Percentiles rank a stretch among this genome's conserved stretches.
Evolutionary conservation across 2,329 filamentous ascomycete species (phyloP).

Genomic region (Emmonsiellopsis sp.): DNA sequence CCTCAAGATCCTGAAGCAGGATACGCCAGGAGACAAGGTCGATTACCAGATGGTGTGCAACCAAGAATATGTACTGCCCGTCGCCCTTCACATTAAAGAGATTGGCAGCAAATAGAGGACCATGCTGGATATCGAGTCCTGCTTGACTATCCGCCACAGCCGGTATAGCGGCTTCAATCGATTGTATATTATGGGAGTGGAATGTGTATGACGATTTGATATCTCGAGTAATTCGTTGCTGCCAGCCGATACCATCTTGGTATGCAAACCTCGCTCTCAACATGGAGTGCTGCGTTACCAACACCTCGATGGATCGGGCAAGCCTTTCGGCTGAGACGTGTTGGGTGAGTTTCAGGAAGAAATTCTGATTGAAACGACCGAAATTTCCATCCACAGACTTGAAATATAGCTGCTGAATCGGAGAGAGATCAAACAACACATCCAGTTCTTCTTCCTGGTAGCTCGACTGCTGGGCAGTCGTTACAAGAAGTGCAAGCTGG

Average conservation of each 20-base stretch:
- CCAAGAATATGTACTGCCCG: slow-evolving; percentile 24
- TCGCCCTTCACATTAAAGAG: slow-evolving; percentile 29
- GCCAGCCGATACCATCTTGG: slow-evolving; percentile 12
- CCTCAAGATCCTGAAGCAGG: slow-evolving; percentile 31
- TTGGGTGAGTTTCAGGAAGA: slow-evolving; percentile 24
- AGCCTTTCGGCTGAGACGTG: slow-evolving; percentile 18
- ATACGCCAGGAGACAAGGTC: slow-evolving; percentile 35
- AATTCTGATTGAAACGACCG: slow-evolving; percentile 32
- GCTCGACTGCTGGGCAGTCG: neutral
- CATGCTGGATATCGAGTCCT: slow-evolving; percentile 26
- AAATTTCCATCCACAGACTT: slow-evolving; percentile 22
- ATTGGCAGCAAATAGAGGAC: slow-evolving; percentile 34
- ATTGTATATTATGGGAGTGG: slow-evolving; percentile 13
- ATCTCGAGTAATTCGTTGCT: slow-evolving; percentile 23
- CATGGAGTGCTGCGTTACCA: slow-evolving; percentile 30
- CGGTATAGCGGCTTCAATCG: slow-evolving; percentile 16
- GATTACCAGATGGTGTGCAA: slow-evolving; percentile 30
- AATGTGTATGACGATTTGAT: slow-evolving; percentile 22
- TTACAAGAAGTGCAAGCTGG: neutral
- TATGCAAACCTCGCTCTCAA: slow-evolving; percentile 25
- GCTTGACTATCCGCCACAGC: slow-evolving; percentile 23
- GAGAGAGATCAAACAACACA: slow-evolving; percentile 15
- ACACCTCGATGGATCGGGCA: slow-evolving; percentile 20
- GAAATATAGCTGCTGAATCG: slow-evolving; percentile 17
- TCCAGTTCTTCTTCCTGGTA: slow-evolving; percentile 10